A percentile compares a stretch with the other conserved stretches of the same genome.
phyloP scores from a whole-genome alignment of 1,284 basidiomycete species.

The Trichosporon inkin region DNA sequence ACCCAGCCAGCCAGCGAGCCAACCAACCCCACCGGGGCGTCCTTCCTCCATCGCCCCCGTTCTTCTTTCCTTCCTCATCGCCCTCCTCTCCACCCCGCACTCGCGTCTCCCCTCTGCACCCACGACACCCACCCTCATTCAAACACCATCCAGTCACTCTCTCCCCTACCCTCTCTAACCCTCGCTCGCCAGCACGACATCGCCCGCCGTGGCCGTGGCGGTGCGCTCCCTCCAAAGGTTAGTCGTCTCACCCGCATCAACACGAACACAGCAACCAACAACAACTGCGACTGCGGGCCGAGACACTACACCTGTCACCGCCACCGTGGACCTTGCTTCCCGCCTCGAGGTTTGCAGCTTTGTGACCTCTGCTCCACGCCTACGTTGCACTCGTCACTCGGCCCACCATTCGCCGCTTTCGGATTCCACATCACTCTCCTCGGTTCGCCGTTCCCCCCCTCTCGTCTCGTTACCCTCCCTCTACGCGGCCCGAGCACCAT shows the following conservation, averaged over 20 bases:
- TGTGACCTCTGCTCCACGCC: too few species aligned
- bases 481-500: background rate
- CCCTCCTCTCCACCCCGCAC: background rate
- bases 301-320: background rate
- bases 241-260: background rate
- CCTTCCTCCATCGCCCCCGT: background rate
- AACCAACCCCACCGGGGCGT: too few species aligned
- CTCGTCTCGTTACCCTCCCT: background rate
- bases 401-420: background rate
- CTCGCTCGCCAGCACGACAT: too few species aligned
- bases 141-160: background rate
- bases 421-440: background rate
- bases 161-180: background rate
- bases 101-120: background rate
- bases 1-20: too few species aligned
- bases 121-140: constrained; percentile 7
- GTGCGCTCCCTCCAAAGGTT: background rate
- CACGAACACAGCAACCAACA: background rate
- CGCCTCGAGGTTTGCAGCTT: too few species aligned
- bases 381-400: background rate
- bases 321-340: too few species aligned
- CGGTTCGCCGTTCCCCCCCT: background rate
- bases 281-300: background rate
- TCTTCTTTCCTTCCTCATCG: background rate
- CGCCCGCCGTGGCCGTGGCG: constrained; percentile 1